A percentile compares a stretch with the other conserved stretches of the same genome.
phyloP scores from a whole-genome alignment of 2,329 filamentous ascomycete genomes.

The Trichoderma cornu-damae region DNA sequence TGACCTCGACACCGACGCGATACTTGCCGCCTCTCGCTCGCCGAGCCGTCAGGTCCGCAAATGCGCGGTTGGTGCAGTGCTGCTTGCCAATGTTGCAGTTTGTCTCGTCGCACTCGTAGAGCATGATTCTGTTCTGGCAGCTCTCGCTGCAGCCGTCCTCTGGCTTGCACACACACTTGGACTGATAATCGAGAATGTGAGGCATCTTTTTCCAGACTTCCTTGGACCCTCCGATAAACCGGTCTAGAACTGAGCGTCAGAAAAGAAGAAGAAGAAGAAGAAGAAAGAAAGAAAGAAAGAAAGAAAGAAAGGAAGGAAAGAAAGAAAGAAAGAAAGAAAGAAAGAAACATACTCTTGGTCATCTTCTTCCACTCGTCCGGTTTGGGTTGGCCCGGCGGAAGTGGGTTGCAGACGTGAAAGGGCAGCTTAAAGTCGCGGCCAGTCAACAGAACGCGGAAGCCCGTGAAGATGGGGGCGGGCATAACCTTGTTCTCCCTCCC shows the following conservation, averaged over 20 bases:
- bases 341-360: conserved; percentile 66
- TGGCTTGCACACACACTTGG: conserved; percentile 70
- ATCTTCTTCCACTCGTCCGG: conserved; percentile 90
- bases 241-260: conserved; percentile 52
- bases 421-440: conserved; percentile 84
- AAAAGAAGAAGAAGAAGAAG: background rate
- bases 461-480: conserved; percentile 74
- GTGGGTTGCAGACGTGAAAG: conserved; percentile 81
- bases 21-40: conserved; percentile 77
- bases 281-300: too few species aligned
- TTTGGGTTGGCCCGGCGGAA: conserved; percentile 80
- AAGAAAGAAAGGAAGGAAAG: too few species aligned
- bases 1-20: conserved; percentile 88
- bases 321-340: too few species aligned
- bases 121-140: conserved; percentile 94
- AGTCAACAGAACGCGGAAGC: conserved; percentile 63
- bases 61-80: conserved; percentile 79
- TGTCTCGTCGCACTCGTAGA: conserved; percentile 88
- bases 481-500: conserved; percentile 53
- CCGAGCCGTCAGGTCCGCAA: conserved; percentile 71
- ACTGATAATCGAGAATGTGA: conserved; percentile 66
- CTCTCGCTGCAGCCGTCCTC: conserved; percentile 81
- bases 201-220: conserved; percentile 76
- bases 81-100: conserved; percentile 79
- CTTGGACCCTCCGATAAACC: conserved; percentile 80